Evolutionary conservation across 139 green algal species (phyloP).

Genomic region (Diplosphaera chodatii): DNA sequence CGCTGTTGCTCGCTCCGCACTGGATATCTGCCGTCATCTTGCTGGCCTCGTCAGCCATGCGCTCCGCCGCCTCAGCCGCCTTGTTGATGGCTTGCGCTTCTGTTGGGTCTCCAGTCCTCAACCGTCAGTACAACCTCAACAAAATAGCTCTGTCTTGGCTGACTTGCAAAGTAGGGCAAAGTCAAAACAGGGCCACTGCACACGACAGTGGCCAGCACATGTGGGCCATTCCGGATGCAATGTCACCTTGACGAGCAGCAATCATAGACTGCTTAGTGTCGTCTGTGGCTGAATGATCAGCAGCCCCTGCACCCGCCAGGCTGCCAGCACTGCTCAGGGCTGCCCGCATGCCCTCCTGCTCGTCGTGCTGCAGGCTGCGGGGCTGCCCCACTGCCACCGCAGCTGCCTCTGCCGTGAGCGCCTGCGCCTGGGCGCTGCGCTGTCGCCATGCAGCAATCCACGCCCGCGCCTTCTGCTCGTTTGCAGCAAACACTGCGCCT

Average conservation of each 20-base stretch:
- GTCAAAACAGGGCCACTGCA: too few species aligned
- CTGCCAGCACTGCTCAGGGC: not conserved
- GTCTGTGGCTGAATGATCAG: not conserved
- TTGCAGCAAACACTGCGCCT: too few species aligned
- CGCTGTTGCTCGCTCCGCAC: too few species aligned
- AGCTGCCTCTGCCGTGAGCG: too few species aligned
- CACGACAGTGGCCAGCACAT: too few species aligned
- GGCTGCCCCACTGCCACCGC: not conserved
- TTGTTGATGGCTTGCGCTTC: not conserved
- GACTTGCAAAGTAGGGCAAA: too few species aligned
- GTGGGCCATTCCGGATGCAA: too few species aligned
- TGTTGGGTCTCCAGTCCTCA: not conserved
- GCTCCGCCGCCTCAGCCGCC: not conserved
- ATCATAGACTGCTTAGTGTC: not conserved
- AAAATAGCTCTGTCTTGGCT: too few species aligned
- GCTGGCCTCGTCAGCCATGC: not conserved
- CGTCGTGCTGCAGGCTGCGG: too few species aligned
- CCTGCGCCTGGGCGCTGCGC: not conserved
- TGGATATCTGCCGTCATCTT: not conserved
- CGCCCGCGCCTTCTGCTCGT: not conserved
- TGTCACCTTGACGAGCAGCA: not conserved
- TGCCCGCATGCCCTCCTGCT: not conserved
- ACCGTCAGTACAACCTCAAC: too few species aligned
- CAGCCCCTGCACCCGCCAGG: not conserved
- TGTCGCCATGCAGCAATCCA: not conserved